Conservation (phyloP, 108 stramenopile genomes). For the Schizochytrium sp. region DNA sequence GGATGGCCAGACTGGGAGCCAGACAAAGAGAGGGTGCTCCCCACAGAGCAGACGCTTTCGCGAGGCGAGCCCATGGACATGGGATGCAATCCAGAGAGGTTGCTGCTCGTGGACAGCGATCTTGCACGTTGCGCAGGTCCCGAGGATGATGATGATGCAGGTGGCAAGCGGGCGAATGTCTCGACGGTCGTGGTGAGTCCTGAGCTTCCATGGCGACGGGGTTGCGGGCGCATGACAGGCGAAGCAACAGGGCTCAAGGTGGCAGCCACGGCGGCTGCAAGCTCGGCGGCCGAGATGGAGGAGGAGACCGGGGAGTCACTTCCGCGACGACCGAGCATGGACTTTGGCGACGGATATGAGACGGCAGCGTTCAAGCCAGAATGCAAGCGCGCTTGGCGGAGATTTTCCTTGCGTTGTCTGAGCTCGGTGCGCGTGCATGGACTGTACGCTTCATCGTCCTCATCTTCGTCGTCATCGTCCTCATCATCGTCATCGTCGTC, state of each 20-base stretch:
- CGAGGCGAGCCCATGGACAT: no score
- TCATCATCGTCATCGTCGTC: background rate
- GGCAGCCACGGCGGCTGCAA: constrained; percentile 2
- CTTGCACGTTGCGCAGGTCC: no score
- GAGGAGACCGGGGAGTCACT: background rate
- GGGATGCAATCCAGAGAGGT: no score
- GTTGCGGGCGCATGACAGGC: background rate
- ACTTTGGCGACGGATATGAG: background rate
- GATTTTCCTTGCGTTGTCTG: background rate
- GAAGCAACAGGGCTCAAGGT: background rate
- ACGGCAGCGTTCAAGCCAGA: background rate
- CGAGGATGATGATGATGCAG: background rate
- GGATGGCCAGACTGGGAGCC: background rate
- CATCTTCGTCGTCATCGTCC: background rate
- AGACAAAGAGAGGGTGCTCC: no score
- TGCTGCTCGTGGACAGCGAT: no score
- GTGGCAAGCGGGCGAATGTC: background rate
- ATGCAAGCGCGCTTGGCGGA: background rate
- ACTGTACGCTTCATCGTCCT: background rate
- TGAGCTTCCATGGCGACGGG: background rate
- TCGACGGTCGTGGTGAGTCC: background rate
- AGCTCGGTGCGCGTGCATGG: background rate
- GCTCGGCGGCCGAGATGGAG: background rate
- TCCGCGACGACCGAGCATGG: background rate
- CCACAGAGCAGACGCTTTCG: no score